These are phyloP conservation scores for Macrolepiota albuminosa DNA, from an alignment of 768 basidiomycete species.

Conservation along the genomic window DNA sequence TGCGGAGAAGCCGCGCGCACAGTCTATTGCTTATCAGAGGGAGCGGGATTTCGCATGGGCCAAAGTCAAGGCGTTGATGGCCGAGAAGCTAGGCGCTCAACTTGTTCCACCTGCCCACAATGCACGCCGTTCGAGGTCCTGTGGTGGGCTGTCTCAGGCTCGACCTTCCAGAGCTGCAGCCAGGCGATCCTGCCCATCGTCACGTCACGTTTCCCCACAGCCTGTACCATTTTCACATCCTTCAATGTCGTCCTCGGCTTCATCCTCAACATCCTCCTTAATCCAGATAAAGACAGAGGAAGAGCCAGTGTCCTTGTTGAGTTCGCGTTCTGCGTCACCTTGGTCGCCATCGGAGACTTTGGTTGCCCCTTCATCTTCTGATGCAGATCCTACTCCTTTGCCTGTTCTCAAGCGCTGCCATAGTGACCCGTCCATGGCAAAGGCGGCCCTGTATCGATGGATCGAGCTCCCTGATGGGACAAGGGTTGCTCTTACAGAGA, in stretches of 20 bases:
- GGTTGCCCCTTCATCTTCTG: neutral
- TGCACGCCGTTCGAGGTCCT: too few species aligned
- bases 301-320: neutral
- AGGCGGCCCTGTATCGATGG: neutral
- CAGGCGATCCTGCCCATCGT: too few species aligned
- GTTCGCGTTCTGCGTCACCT: neutral
- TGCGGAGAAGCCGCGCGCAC: conserved; percentile 22
- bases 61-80: too few species aligned
- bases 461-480: too few species aligned
- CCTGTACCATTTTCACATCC: neutral
- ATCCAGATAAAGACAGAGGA: conserved; percentile 3
- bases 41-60: too few species aligned
- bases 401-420: neutral
- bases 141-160: too few species aligned
- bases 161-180: too few species aligned
- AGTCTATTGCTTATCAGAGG: conserved; percentile 22
- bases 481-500: too few species aligned
- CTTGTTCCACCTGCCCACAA: too few species aligned
- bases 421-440: neutral
- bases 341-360: neutral
- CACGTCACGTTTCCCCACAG: neutral
- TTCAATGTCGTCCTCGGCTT: neutral
- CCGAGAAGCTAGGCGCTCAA: too few species aligned
- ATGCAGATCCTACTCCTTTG: neutral
- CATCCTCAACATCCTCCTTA: neutral